Evolutionary conservation across 2,329 filamentous ascomycete species (phyloP).

Genomic region (Trichophyton schoenleinii): DNA sequence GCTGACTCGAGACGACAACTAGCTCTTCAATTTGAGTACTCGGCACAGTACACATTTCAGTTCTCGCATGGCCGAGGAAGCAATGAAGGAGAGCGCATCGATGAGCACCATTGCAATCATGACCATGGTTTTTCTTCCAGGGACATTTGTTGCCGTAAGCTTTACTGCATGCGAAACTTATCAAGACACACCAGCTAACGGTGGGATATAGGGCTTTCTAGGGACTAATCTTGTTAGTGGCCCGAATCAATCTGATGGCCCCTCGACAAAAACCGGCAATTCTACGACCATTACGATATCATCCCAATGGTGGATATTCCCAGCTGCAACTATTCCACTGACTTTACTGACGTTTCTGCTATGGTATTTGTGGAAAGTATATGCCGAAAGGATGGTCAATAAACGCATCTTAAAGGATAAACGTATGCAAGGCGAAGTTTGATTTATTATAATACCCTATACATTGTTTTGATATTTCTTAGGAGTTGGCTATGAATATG

Average conservation of each 20-base stretch:
- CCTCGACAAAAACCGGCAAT: not conserved
- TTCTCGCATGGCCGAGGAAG: conserved; percentile 12
- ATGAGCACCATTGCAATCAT: conserved; percentile 32
- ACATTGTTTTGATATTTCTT: not conserved
- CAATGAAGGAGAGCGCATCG: conserved; percentile 23
- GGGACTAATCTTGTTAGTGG: conserved; percentile 8
- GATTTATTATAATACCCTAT: not conserved
- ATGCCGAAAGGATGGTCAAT: conserved; percentile 8
- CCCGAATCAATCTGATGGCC: not conserved
- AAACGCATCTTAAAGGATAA: conserved; percentile 2
- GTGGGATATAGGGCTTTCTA: conserved; percentile 5
- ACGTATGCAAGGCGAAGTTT: not conserved
- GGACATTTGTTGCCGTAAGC: conserved; percentile 27
- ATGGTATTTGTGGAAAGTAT: conserved; percentile 10
- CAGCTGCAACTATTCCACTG: conserved; percentile 12
- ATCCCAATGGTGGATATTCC: conserved; percentile 12
- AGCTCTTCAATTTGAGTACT: conserved; percentile 10
- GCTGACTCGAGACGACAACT: not conserved
- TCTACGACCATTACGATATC: conserved; percentile 6
- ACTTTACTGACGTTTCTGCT: conserved; percentile 9
- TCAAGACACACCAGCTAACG: not conserved
- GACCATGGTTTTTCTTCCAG: conserved; percentile 32
- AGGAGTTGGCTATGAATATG: not conserved
- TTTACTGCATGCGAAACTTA: no score
- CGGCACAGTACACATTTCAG: conserved; percentile 7